Conservation (phyloP, 176 grass and related monocot species). For the Themeda triandra region DNA sequence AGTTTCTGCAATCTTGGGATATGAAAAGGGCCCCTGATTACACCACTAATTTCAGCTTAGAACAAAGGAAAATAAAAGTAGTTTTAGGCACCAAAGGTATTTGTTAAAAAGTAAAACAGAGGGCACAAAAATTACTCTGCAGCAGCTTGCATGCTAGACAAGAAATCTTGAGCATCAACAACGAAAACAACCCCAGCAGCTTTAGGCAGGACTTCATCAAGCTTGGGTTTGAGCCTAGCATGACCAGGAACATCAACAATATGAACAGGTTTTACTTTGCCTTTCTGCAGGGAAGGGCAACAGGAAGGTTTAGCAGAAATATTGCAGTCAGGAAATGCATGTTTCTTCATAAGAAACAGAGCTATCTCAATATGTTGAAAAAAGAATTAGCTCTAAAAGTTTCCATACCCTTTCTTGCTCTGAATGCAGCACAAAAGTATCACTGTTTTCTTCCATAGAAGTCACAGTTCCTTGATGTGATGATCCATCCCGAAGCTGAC, state of each 20-base stretch:
- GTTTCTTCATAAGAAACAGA: not conserved
- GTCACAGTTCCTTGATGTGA: constrained; percentile 88
- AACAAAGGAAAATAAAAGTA: not conserved
- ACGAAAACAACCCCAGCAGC: constrained; percentile 76
- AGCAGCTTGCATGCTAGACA: constrained; percentile 76
- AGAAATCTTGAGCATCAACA: constrained; percentile 88
- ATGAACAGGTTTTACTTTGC: constrained; percentile 76
- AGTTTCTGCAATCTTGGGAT: not conserved
- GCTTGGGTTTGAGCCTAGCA: constrained; percentile 81
- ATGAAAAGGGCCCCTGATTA: not conserved
- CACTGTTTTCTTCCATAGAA: constrained; percentile 95
- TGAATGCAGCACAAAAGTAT: constrained; percentile 75
- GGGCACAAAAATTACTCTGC: constrained; percentile 65
- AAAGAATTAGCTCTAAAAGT: not conserved
- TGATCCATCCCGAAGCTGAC: constrained; percentile 90
- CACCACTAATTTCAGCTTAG: not conserved
- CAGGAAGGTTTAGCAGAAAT: not conserved
- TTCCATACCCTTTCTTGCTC: constrained; percentile 65
- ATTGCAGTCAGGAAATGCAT: not conserved
- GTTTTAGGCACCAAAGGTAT: not conserved
- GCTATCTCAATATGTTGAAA: constrained; percentile 8
- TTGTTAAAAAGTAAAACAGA: not conserved
- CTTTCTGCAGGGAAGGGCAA: constrained; percentile 44
- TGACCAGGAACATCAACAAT: constrained; percentile 98
- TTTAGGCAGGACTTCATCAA: constrained; percentile 81